These are phyloP conservation scores for Choricystis sp. DNA, from an alignment of 139 green algal species.

Conservation along the genomic window DNA sequence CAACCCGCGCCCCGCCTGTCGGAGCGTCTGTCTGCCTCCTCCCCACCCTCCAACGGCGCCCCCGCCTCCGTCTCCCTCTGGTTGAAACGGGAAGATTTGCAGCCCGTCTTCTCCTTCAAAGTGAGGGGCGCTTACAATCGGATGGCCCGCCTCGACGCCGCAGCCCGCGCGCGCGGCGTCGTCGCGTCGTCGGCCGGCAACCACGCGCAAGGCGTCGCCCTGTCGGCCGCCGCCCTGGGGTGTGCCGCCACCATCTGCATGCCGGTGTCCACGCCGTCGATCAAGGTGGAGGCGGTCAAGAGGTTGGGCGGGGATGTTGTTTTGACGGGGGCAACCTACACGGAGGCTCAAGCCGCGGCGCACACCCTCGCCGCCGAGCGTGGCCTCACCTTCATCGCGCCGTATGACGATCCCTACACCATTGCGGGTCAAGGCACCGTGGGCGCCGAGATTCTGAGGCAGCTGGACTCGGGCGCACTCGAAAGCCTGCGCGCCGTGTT, in stretches of 20 bases:
- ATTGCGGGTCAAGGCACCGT: slow-evolving; percentile 92
- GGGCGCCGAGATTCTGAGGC: slow-evolving; percentile 78
- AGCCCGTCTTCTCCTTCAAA: slow-evolving; percentile 94
- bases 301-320: slow-evolving; percentile 72
- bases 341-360: slow-evolving; percentile 61
- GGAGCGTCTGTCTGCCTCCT: slow-evolving; percentile 39
- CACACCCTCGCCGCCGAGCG: slow-evolving; percentile 27
- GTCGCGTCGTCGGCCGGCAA: slow-evolving; percentile 88
- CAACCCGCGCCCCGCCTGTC: slow-evolving; percentile 61
- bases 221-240: slow-evolving; percentile 49
- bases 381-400: slow-evolving; percentile 61
- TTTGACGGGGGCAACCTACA: slow-evolving; percentile 85
- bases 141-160: slow-evolving; percentile 62
- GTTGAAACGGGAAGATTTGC: slow-evolving; percentile 92
- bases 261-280: slow-evolving; percentile 64
- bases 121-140: slow-evolving; percentile 81
- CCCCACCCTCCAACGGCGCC: too few species aligned
- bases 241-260: slow-evolving; percentile 78
- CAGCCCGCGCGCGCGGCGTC: slow-evolving; percentile 59
- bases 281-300: slow-evolving; percentile 66
- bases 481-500: slow-evolving; percentile 71
- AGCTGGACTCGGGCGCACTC: slow-evolving; percentile 20
- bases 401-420: slow-evolving; percentile 90
- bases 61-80: too few species aligned
- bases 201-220: slow-evolving; percentile 89